These are phyloP conservation scores for Scleromitrula shiraiana DNA, from an alignment of 2,329 filamentous ascomycete species.

Conservation along the genomic window DNA sequence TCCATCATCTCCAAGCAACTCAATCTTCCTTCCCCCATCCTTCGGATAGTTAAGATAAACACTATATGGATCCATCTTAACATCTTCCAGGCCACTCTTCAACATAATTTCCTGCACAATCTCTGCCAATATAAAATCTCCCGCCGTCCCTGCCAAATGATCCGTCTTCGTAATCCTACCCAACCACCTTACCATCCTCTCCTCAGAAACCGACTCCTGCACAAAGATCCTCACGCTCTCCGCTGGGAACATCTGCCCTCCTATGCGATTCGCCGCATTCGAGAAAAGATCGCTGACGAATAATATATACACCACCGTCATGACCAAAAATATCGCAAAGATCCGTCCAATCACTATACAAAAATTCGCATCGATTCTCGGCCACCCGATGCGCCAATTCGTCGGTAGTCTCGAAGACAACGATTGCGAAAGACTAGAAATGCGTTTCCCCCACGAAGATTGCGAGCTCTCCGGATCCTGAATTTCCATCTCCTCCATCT, in stretches of 20 bases:
- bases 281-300: conserved; percentile 81
- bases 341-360: conserved; percentile 64
- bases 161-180: conserved; percentile 74
- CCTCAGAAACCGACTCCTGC: conserved; percentile 62
- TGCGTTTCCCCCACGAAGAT: conserved; percentile 30
- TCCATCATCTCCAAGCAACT: conserved; percentile 64
- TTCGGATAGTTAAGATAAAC: conserved; percentile 92
- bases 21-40: conserved; percentile 66
- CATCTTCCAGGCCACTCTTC: conserved; percentile 64
- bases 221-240: conserved; percentile 73
- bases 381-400: conserved; percentile 24
- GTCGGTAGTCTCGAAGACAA: conserved; percentile 28
- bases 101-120: conserved; percentile 75
- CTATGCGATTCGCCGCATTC: conserved; percentile 52
- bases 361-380: conserved; percentile 30
- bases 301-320: conserved; percentile 72
- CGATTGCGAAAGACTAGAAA: conserved; percentile 28
- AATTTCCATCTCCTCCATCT: conserved; percentile 85
- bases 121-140: conserved; percentile 77
- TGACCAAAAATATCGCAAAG: conserved; percentile 65
- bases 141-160: conserved; percentile 90
- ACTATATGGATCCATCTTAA: conserved; percentile 69
- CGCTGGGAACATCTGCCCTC: conserved; percentile 69
- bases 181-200: conserved; percentile 63
- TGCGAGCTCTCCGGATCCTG: conserved; percentile 53